Evolutionary conservation across 257 asterid species (phyloP).

Genomic region (Capsicum rhomboideum): DNA sequence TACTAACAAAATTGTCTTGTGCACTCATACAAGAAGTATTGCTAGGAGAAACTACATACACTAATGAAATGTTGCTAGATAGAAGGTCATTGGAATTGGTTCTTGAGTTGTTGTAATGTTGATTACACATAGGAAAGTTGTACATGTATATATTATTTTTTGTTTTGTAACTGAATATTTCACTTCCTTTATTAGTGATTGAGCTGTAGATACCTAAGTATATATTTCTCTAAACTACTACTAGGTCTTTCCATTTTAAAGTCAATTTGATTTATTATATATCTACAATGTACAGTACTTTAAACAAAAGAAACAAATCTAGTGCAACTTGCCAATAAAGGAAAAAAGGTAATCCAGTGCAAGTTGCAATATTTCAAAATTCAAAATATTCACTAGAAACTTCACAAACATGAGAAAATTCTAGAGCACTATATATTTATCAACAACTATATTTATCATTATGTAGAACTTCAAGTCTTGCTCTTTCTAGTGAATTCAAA

Average conservation of each 20-base stretch:
- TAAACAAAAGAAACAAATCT: not conserved
- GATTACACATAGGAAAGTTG: not conserved
- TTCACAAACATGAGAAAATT: conserved; percentile 8
- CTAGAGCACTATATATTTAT: not conserved
- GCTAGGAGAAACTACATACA: not conserved
- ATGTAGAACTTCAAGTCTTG: not conserved
- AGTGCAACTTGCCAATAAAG: not conserved
- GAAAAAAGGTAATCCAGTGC: not conserved
- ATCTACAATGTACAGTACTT: not conserved
- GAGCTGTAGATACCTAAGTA: not conserved
- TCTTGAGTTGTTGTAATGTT: not conserved
- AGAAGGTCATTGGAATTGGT: not conserved
- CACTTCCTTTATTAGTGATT: not conserved
- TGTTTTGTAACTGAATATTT: not conserved
- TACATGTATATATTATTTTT: not conserved
- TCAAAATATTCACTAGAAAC: conserved; percentile 11
- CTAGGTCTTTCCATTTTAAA: not conserved
- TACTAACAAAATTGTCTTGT: not conserved
- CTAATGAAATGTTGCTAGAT: not conserved
- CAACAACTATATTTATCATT: not conserved
- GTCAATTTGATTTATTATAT: not conserved
- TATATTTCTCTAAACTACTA: not conserved
- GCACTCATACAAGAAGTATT: not conserved
- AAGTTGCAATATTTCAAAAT: not conserved
- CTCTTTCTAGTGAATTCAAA: not conserved